Evolutionary conservation across 352 stramenopile genomes (phyloP).

Genomic region (Globisporangium irregulare): DNA sequence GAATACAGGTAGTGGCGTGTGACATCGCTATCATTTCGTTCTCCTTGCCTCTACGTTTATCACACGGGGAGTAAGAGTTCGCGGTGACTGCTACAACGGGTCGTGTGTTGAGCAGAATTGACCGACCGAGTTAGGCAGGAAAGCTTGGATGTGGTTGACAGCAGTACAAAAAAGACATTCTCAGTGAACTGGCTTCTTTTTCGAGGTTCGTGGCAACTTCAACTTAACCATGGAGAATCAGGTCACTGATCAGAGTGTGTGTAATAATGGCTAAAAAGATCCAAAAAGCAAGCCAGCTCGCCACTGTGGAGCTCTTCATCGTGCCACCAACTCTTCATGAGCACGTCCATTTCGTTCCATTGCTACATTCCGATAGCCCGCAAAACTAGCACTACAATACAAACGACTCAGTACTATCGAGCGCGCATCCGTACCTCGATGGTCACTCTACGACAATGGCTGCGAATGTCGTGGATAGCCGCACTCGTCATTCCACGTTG

Average conservation of each 20-base stretch:
- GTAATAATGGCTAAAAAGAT: slow-evolving; percentile 11
- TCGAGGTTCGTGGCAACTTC: slow-evolving; percentile 1
- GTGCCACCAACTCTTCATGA: not conserved
- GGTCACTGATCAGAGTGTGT: not conserved
- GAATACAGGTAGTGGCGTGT: too few species aligned
- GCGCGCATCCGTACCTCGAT: not conserved
- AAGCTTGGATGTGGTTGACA: not conserved
- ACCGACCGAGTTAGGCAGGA: not conserved
- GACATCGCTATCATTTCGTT: too few species aligned
- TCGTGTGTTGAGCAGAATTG: too few species aligned
- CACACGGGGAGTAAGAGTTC: too few species aligned
- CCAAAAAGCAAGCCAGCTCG: not conserved
- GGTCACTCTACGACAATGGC: not conserved
- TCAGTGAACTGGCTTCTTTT: slow-evolving; percentile 8
- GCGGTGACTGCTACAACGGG: too few species aligned
- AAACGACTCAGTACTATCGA: too few species aligned
- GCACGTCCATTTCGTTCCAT: not conserved
- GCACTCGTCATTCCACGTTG: not conserved
- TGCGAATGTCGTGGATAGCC: not conserved
- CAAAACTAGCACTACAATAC: not conserved
- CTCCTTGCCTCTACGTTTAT: too few species aligned
- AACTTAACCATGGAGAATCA: not conserved
- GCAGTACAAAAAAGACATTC: not conserved
- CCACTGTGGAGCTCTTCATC: not conserved
- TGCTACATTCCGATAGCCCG: too few species aligned